Evolutionary conservation across 768 basidiomycete species (phyloP).

Genomic region (Auricularia heimuer): DNA sequence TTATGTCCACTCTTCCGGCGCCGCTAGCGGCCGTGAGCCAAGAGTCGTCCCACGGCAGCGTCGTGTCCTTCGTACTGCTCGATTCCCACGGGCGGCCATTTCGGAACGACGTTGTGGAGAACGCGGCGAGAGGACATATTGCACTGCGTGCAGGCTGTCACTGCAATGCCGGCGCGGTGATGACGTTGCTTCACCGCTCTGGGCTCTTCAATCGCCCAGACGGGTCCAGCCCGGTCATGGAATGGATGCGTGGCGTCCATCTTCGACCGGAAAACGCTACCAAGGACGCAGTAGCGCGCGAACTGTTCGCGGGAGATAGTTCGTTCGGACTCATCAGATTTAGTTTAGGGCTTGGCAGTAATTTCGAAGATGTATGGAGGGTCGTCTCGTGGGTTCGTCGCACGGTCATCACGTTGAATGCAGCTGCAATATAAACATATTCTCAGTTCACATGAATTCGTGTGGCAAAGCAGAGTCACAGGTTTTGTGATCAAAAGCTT

Average conservation of each 20-base stretch:
- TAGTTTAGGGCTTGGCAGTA: constrained; percentile 70
- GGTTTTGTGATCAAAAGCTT: no score
- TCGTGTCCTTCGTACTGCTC: constrained; percentile 16
- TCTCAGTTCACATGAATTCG: no score
- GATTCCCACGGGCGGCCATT: constrained; percentile 50
- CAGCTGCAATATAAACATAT: no score
- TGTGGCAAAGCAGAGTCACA: no score
- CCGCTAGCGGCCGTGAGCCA: constrained; percentile 21
- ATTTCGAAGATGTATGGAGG: constrained; percentile 57
- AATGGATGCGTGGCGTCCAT: constrained; percentile 44
- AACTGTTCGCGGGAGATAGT: constrained; percentile 36
- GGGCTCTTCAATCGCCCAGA: constrained; percentile 59
- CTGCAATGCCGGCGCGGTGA: constrained; percentile 80
- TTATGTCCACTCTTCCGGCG: constrained; percentile 54
- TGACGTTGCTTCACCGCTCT: constrained; percentile 39
- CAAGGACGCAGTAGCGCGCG: constrained; percentile 29
- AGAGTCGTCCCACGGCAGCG: constrained; percentile 42
- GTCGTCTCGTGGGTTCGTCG: constrained; percentile 19
- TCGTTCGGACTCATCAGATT: constrained; percentile 10
- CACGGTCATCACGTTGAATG: no score
- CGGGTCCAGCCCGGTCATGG: constrained; percentile 45
- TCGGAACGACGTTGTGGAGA: constrained; percentile 38
- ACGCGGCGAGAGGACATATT: background rate
- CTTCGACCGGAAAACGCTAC: constrained; percentile 53
- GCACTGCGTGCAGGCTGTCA: constrained; percentile 68